Base-by-base conservation (phyloP, 129 eudicot species). In the Flaveria brownii region DNA sequence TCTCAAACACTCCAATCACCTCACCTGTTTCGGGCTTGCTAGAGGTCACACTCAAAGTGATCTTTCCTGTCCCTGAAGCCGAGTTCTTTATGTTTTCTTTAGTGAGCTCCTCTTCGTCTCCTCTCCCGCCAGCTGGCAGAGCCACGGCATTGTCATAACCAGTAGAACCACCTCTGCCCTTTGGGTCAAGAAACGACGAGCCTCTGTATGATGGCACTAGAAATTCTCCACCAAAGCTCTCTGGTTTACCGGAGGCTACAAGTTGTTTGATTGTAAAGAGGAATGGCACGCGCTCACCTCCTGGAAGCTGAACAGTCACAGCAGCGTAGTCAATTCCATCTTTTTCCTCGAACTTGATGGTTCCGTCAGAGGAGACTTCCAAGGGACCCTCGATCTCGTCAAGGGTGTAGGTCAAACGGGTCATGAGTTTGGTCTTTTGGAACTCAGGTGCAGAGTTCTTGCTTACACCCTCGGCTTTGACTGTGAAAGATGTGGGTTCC, bases 61-160 rank as follows among this genome's bases (percentile, higher is more conserved):
- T 92, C 72, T 86, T 90, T 45, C 98, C 98, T 0, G 78, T 83
- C 20, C 86, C 85, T 39, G 98, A 66, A 6, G 96, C 76, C 5
- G 77, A 51, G 64, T 92, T 92, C 96, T 92, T 92, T 63, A 71
- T 75, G 65, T 92, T 92, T 86, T 92, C 98, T 84, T 92, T 92
- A 81, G 22, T 33, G 5, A 92, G 90, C 82, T 92, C 98, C 86
- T 92, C 98, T 64, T 92, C 98, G 11, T 92, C 98, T 70, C 98
- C 98, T 63, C 98, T 84, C n/a, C 98, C 98, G 56, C 98, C 98
- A 10, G 98, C 98, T 10, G 98, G 98, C 90, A 92, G 67, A 26
- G 98, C 98, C 60, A 92, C 98, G 0, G 98, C 98, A 28, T 89
- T 92, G 68, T 92, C 98, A 69, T 92, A 92, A 14, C 98, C 98